A percentile compares a stretch with the other conserved stretches of the same genome.
Evolutionary conservation across 106 monocot species (phyloP).

Genomic region (Dendrobium officinale): DNA sequence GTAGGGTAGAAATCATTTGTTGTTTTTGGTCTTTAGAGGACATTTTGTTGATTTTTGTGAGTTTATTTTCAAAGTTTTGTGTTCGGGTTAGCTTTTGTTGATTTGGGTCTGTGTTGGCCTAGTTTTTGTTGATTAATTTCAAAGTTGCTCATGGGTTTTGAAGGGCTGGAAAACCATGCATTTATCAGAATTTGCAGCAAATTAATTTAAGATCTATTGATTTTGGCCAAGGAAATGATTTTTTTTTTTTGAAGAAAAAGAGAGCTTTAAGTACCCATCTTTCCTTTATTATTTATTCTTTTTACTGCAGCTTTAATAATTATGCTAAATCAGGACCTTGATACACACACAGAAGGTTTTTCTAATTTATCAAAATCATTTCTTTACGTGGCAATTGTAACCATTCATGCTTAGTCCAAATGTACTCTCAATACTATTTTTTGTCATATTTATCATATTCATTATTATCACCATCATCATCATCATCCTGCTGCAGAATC

Average conservation of each 20-base stretch:
- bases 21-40: neutral
- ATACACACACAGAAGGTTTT: neutral
- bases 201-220: neutral
- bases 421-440: neutral
- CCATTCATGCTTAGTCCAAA: neutral
- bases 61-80: neutral
- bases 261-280: neutral
- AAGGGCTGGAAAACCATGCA: neutral
- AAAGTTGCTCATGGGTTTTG: neutral
- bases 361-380: neutral
- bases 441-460: neutral
- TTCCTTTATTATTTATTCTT: neutral
- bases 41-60: neutral
- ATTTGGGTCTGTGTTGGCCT: neutral
- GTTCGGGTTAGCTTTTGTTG: neutral
- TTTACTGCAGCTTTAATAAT: neutral
- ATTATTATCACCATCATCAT: neutral
- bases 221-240: neutral
- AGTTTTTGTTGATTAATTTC: neutral
- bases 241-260: neutral
- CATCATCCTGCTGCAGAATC: slow-evolving; percentile 52
- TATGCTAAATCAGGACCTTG: neutral
- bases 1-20: neutral
- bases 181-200: neutral
- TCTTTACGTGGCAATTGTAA: neutral